Conservation (phyloP, 768 basidiomycete species). For the Thelephora aurantiotincta region DNA sequence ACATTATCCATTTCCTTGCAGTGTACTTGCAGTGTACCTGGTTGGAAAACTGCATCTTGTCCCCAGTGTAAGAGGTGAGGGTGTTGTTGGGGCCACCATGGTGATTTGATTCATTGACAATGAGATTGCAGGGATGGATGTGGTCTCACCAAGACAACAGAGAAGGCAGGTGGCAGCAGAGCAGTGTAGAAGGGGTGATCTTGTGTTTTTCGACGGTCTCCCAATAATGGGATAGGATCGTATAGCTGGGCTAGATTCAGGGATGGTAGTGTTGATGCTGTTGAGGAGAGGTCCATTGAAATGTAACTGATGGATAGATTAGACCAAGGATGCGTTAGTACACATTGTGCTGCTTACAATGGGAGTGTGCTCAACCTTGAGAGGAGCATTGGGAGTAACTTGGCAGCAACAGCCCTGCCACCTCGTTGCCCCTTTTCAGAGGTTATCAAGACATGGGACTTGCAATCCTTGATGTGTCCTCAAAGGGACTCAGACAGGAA, state of each 20-base stretch:
- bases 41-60: too few relatives aligned
- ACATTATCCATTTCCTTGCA: too few relatives aligned
- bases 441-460: constrained; percentile 84
- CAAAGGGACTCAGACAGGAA: constrained; percentile 92
- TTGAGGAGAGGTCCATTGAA: constrained; percentile 88
- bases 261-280: constrained; percentile 75
- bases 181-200: constrained; percentile 90
- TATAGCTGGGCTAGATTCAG: constrained; percentile 95
- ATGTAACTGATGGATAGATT: constrained; percentile 45
- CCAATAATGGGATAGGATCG: constrained; percentile 95
- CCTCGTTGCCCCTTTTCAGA: constrained; percentile 90
- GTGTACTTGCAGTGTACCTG: too few relatives aligned
- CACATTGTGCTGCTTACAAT: constrained; percentile 32
- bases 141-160: constrained; percentile 74
- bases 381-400: constrained; percentile 85
- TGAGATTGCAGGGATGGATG: constrained; percentile 72
- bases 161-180: constrained; percentile 88
- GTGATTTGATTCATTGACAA: too few relatives aligned
- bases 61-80: too few relatives aligned
- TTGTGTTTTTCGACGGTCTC: constrained; percentile 86
- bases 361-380: constrained; percentile 85
- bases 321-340: background rate
- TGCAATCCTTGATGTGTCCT: constrained; percentile 84
- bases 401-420: constrained; percentile 89
- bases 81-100: too few relatives aligned